Evolutionary conservation across 1,284 basidiomycete species (phyloP), one percentile per base, ranked within the genome.

Genomic region (Anthracocystis panici-leucophaei): DNA sequence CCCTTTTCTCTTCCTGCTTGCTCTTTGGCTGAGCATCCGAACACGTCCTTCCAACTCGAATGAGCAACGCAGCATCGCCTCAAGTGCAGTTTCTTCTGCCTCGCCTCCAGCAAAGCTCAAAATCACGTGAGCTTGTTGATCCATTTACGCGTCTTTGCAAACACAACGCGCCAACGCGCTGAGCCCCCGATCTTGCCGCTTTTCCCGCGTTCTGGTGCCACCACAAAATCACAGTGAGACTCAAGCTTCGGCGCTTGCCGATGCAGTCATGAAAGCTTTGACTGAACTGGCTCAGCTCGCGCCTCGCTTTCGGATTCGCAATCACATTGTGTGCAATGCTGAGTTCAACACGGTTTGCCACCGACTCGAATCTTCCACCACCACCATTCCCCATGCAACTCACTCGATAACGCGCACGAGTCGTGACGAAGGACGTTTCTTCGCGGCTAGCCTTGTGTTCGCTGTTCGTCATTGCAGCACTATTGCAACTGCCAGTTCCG

Each of bases 131-230:
- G 14, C 33, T 11, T 42, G 12, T 5, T 29, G 18, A 44, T 10
- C 29, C 53, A 55, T 55, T 55, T 55, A 55, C 53, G 53, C 53
- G 53, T 55, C 53, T 55, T 12, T 10, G 27, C 53, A 5, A 44
- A 11, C 12, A 12, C 21, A 27, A 33, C 41, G 40, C 53, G 42
- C 42, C 20, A 8, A 25, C 20, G 25, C 20, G 52, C 52, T n/a
- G 9, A 12, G 40, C 21, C 23, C 51, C 23, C 10, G 23, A 14
- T 40, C 18, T 25, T 35, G 7, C 2, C 12, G 14, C 38, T 52
- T 38, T 38, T 16, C 20, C 31, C 46, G 46, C 29, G 20, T 33
- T 33, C 21, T 23, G 20, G 9, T 45, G 42, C 18, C 14, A 46
- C 18, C 41, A 42, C 41, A 20, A 1, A 16, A 38, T 38, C 12